These are phyloP conservation scores for Venturia nashicola DNA, from an alignment of 2,329 filamentous ascomycete genomes.

Conservation along the genomic window DNA sequence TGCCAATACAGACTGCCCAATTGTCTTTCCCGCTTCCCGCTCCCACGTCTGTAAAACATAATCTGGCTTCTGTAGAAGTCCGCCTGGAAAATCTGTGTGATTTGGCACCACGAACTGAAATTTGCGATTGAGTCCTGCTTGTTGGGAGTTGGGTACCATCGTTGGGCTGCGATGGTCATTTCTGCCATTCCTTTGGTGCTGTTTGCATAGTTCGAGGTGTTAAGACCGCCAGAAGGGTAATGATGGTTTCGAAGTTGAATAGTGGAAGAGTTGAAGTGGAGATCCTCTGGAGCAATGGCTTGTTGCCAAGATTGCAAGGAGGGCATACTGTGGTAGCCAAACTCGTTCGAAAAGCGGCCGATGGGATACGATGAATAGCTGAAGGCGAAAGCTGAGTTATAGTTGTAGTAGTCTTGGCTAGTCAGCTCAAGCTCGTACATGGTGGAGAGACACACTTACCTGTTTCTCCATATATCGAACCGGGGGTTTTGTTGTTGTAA, in stretches of 20 bases:
- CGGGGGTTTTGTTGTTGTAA: constrained; percentile 41
- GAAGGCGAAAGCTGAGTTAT: constrained; percentile 40
- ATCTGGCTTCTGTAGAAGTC: constrained; percentile 50
- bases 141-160: constrained; percentile 45
- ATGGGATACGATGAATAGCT: constrained; percentile 43
- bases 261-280: constrained; percentile 45
- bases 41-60: constrained; percentile 48
- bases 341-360: constrained; percentile 51
- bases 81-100: constrained; percentile 53
- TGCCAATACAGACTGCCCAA: constrained; percentile 53
- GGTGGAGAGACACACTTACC: constrained; percentile 14
- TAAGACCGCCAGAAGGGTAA: constrained; percentile 36
- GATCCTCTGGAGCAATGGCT: constrained; percentile 37
- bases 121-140: constrained; percentile 42
- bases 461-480: constrained; percentile 47
- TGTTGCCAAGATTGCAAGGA: constrained; percentile 46
- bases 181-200: constrained; percentile 37
- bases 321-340: constrained; percentile 52
- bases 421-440: neutral
- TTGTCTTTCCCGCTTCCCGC: constrained; percentile 44
- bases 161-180: constrained; percentile 44
- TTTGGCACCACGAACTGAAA: constrained; percentile 49
- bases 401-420: constrained; percentile 42
- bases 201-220: constrained; percentile 33
- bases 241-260: constrained; percentile 48